These are phyloP conservation scores for Pseudozyma tsukubaensis DNA, from an alignment of 1,284 basidiomycete species.

Conservation along the genomic window DNA sequence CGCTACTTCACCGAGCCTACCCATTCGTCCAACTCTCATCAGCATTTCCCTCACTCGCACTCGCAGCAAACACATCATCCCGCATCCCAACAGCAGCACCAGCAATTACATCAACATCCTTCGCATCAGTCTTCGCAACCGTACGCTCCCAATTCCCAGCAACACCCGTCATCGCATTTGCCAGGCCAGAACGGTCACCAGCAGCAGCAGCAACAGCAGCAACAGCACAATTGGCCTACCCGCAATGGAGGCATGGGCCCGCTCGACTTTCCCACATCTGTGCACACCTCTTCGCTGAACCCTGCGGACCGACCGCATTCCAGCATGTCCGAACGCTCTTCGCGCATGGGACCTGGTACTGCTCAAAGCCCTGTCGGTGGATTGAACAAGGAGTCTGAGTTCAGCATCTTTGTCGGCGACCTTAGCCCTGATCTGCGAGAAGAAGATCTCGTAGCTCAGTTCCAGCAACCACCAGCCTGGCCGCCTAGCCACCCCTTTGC, in stretches of 20 bases:
- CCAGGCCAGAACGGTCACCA: conserved; percentile 16
- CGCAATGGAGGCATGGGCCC: conserved; percentile 42
- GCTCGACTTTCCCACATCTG: conserved; percentile 38
- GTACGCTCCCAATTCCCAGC: conserved; percentile 5
- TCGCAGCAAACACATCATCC: conserved; percentile 11
- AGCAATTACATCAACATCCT: conserved; percentile 4
- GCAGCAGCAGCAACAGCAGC: conserved; percentile 11
- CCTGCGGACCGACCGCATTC: conserved; percentile 43
- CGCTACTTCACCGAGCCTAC: conserved; percentile 37
- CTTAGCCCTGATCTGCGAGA: conserved; percentile 60
- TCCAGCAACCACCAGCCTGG: conserved; percentile 62
- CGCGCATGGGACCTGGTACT: conserved; percentile 20
- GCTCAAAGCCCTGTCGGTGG: conserved; percentile 32
- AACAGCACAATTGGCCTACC: conserved; percentile 22
- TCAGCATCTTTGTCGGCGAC: conserved; percentile 63
- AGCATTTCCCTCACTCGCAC: conserved; percentile 20
- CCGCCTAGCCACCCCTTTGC: conserved; percentile 58
- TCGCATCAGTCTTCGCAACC: conserved; percentile 11
- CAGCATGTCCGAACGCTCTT: conserved; percentile 42
- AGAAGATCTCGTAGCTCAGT: conserved; percentile 61
- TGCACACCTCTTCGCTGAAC: conserved; percentile 17
- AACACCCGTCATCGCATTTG: conserved; percentile 4
- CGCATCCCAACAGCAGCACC: conserved; percentile 16
- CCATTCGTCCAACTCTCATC: conserved; percentile 14
- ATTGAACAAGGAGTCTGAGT: conserved; percentile 44